Base-by-base conservation (phyloP, 2,329 filamentous ascomycete species). In the Botrytis fabae region DNA sequence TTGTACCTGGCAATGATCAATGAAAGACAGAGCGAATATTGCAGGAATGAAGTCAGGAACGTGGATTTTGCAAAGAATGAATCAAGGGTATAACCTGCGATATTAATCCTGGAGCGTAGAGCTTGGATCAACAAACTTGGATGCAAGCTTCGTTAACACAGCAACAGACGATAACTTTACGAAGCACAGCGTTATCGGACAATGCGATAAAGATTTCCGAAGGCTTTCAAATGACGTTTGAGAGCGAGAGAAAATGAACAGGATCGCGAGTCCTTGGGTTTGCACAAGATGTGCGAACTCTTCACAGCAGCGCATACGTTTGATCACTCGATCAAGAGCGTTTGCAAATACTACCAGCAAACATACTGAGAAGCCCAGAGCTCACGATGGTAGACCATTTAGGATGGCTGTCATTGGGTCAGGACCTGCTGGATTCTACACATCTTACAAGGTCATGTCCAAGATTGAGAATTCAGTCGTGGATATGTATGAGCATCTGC, bases 401-500 rank as follows among this genome's bases (percentile, higher is more conserved):
- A 92, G 93, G 66, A 86, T 98, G 82, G 96, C 95, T 74, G 88
- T 98, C 75, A 89, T 98, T 77, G 96, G 95, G 69, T 98, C 96
- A 42, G 96, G 96, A 1, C 96, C 96, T 1, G 96, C 96, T 20
- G 96, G 96, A 4, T 99, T 98, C 85, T 99, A 99, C 81, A 93
- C 95, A 0, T 92, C 96, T 1, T 93, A 96, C 79, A 89, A 94
- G 73, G 87, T 97, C 72, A 91, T 98, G 86, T 88, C 89, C 71
- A 93, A 91, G 79, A 86, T 96, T 54, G 86, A 90, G 35, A 85
- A 91, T 80, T 90, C 91, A 0, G 87, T 88, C 69, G 88, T 99
- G 35, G 95, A 98, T 82, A 98, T 99, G 95, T 99, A 97, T 80
- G 96, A 99, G 83, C 90, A 93, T 42, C 84, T 98, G 57, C 96